These are phyloP conservation scores for Pyrenophora seminiperda DNA, from an alignment of 2,329 filamentous ascomycete genomes.

Conservation along the genomic window DNA sequence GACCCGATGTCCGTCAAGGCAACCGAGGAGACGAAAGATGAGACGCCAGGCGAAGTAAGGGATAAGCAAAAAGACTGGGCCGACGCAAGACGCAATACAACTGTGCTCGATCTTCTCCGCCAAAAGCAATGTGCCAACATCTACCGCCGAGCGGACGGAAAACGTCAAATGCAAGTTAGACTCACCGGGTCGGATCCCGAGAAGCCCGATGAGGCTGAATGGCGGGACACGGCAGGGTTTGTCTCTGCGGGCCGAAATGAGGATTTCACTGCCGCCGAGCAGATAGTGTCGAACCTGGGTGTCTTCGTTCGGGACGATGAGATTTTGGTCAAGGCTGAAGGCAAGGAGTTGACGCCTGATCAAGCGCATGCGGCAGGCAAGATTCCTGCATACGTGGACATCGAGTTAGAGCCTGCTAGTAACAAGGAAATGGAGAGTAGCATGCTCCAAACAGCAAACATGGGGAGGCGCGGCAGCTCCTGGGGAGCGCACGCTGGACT, in stretches of 20 bases:
- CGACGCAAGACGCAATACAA: no score
- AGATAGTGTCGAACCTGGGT: background rate
- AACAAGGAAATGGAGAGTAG: background rate
- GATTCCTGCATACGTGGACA: constrained; percentile 5
- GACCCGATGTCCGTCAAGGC: no score
- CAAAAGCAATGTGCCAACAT: background rate
- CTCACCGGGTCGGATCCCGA: background rate
- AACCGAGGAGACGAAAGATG: no score
- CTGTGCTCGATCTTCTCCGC: background rate
- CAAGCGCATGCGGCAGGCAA: constrained; percentile 5
- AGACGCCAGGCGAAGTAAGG: no score
- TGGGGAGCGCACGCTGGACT: constrained; percentile 15
- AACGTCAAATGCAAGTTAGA: constrained; percentile 3
- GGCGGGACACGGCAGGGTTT: background rate
- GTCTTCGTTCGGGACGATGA: background rate
- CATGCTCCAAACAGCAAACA: background rate
- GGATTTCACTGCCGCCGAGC: constrained; percentile 2
- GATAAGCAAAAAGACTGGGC: no score
- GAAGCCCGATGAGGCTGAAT: background rate
- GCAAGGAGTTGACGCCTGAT: constrained; percentile 1
- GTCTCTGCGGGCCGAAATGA: background rate
- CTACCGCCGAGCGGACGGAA: constrained; percentile 4
- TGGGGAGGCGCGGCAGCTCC: constrained; percentile 2
- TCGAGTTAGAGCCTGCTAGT: background rate
- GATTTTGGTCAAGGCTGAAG: background rate